These are phyloP conservation scores for Paramecium bursaria DNA, from an alignment of 73 alveolate species.

Conservation along the genomic window DNA sequence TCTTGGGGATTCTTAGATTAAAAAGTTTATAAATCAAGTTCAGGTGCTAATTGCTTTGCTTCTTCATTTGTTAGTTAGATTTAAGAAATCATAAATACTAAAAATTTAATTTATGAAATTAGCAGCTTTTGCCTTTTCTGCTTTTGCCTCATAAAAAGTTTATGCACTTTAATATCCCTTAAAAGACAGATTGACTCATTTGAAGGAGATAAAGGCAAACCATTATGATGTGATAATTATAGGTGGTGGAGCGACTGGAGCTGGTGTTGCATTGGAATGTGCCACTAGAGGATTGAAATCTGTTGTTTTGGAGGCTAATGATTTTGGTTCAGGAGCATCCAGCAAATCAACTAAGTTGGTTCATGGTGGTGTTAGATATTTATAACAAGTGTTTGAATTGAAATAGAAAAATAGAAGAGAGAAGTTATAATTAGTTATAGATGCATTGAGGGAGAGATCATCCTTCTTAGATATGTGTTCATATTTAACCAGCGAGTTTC, in stretches of 20 bases:
- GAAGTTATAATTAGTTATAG: constrained; percentile 78
- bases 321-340: constrained; percentile 91
- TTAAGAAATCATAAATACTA: neutral
- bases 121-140: neutral
- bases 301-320: constrained; percentile 80
- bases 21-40: neutral
- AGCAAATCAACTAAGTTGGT: constrained; percentile 88
- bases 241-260: constrained; percentile 84
- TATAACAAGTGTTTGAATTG: constrained; percentile 76
- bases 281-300: constrained; percentile 87
- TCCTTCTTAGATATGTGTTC: constrained; percentile 80
- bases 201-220: constrained; percentile 45
- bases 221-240: constrained; percentile 73
- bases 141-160: neutral
- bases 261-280: constrained; percentile 94
- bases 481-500: constrained; percentile 76
- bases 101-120: too few species aligned
- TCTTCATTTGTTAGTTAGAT: neutral
- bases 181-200: constrained; percentile 22
- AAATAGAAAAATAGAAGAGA: constrained; percentile 76
- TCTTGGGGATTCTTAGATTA: neutral
- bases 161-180: too few species aligned
- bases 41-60: neutral
- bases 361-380: constrained; percentile 95
- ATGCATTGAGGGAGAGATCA: constrained; percentile 85